Conservation (phyloP, 2,329 filamentous ascomycete species). For the Penicillium sp. region DNA sequence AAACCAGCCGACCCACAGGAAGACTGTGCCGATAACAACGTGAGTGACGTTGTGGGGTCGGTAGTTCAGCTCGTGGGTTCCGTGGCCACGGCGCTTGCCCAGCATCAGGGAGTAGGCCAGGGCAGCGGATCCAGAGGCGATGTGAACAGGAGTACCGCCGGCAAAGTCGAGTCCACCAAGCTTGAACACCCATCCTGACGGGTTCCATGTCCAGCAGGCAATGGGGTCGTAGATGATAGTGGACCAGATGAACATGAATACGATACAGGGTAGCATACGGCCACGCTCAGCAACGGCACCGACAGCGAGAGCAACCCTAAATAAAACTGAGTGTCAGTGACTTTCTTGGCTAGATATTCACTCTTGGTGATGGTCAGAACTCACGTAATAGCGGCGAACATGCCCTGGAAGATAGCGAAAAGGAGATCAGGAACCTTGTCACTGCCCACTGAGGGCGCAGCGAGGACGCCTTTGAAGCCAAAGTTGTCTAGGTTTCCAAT, state of each 20-base stretch:
- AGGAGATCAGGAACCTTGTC: conserved; percentile 75
- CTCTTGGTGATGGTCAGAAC: conserved; percentile 33
- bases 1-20: conserved; percentile 95
- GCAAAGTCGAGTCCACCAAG: conserved; percentile 87
- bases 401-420: conserved; percentile 71
- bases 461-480: conserved; percentile 75
- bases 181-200: conserved; percentile 74
- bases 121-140: conserved; percentile 78
- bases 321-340: conserved; percentile 15
- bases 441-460: conserved; percentile 72
- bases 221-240: conserved; percentile 91
- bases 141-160: conserved; percentile 87
- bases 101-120: conserved; percentile 91
- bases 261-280: conserved; percentile 81
- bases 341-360: conserved; percentile 26
- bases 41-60: conserved; percentile 91
- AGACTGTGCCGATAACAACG: conserved; percentile 88
- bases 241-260: conserved; percentile 93
- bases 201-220: conserved; percentile 94
- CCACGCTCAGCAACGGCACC: conserved; percentile 86
- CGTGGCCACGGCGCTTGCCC: conserved; percentile 80
- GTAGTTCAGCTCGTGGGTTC: conserved; percentile 86
- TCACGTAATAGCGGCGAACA: conserved; percentile 75
- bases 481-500: conserved; percentile 81
- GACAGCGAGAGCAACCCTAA: conserved; percentile 75